Evolutionary conservation across 495 filamentous ascomycete genomes (phyloP).

Genomic region (Neurospora tetraspora): DNA sequence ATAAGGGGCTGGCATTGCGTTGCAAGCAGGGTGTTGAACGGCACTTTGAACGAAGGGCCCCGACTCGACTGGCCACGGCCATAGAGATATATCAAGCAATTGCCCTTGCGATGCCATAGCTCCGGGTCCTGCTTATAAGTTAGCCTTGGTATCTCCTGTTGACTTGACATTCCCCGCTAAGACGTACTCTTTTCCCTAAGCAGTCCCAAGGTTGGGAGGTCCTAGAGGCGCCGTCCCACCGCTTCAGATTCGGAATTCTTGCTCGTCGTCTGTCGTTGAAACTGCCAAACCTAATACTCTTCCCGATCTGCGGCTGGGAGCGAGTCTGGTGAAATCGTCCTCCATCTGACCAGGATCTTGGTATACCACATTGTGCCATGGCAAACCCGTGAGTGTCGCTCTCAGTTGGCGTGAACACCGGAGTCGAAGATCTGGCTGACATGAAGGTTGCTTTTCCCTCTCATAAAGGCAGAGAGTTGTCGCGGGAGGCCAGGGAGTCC

Average conservation of each 20-base stretch:
- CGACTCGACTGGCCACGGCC: conserved; percentile 46
- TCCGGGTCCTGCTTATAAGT: conserved; percentile 42
- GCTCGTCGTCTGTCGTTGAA: conserved; percentile 8
- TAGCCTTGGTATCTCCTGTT: not conserved
- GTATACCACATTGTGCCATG: not conserved
- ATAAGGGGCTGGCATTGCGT: conserved; percentile 43
- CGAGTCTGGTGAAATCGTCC: not conserved
- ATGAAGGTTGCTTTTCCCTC: not conserved
- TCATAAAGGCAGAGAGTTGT: not conserved
- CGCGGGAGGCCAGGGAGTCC: not conserved
- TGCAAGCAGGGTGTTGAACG: conserved; percentile 38
- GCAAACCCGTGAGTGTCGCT: not conserved
- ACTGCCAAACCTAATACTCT: conserved; percentile 4
- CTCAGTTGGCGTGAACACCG: not conserved
- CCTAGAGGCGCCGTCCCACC: conserved; percentile 48
- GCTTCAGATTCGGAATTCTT: conserved; percentile 24
- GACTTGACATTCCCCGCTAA: not conserved
- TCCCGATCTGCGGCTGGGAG: not conserved
- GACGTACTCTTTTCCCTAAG: conserved; percentile 36
- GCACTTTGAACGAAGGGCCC: conserved; percentile 51
- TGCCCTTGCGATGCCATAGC: conserved; percentile 50
- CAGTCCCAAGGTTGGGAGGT: conserved; percentile 42
- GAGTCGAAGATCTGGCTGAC: not conserved
- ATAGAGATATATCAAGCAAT: conserved; percentile 56
- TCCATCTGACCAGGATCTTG: not conserved